Percentiles rank a stretch among this genome's conserved stretches.
These are phyloP conservation scores for Ceriops tagal DNA, from an alignment of 345 rosid species.

Conservation along the genomic window DNA sequence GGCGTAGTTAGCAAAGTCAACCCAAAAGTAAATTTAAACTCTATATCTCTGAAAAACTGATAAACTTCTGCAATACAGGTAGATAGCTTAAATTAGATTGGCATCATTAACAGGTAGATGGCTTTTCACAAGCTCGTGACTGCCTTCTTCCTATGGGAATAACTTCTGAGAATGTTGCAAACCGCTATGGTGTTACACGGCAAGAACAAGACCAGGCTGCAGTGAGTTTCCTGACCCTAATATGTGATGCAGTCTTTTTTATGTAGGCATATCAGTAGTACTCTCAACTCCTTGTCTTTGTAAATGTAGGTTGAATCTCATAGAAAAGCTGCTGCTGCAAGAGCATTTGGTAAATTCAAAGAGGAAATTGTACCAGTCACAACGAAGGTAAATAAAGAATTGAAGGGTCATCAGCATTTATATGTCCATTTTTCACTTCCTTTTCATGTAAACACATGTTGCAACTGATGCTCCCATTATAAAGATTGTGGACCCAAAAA, in stretches of 20 bases:
- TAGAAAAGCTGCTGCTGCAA: conserved; percentile 89
- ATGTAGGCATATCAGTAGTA: conserved; percentile 1
- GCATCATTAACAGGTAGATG: conserved; percentile 40
- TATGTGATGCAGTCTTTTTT: not conserved
- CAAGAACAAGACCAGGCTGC: conserved; percentile 91
- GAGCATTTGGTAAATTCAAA: conserved; percentile 74
- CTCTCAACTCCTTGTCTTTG: conserved; percentile 19
- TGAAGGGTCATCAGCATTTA: conserved; percentile 1
- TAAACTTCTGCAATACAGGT: conserved; percentile 1
- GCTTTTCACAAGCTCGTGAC: conserved; percentile 68
- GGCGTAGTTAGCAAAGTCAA: conserved; percentile 31
- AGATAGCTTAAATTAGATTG: conserved; percentile 8
- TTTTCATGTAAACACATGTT: not conserved
- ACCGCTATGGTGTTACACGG: conserved; percentile 69
- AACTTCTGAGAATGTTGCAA: conserved; percentile 94
- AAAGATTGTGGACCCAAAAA: conserved; percentile 77
- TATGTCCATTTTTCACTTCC: not conserved
- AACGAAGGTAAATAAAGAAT: conserved; percentile 54
- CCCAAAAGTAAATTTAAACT: conserved; percentile 52
- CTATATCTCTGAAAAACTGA: not conserved
- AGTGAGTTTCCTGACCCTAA: conserved; percentile 35
- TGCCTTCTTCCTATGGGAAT: conserved; percentile 98
- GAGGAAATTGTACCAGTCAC: conserved; percentile 82
- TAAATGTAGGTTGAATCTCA: conserved; percentile 80
- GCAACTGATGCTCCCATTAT: conserved; percentile 19